phyloP scores from a whole-genome alignment of 352 stramenopile genomes.

The Pythium scleroteichum region DNA sequence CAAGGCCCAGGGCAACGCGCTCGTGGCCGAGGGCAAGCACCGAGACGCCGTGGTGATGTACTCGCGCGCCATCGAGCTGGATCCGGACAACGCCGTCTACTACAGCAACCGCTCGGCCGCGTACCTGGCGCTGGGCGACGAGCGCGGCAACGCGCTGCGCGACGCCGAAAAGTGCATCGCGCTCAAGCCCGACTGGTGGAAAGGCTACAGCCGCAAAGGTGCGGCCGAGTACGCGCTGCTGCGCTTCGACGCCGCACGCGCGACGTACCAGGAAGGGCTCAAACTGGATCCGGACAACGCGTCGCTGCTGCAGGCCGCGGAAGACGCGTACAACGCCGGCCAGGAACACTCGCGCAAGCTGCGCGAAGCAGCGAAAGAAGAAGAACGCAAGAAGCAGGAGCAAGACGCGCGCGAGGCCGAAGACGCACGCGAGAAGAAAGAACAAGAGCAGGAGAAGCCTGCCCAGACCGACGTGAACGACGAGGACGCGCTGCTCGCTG shows the following conservation, averaged over 20 bases:
- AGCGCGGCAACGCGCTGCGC: conserved; percentile 72
- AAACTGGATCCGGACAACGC: conserved; percentile 70
- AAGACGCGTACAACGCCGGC: conserved; percentile 74
- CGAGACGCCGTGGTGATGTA: conserved; percentile 82
- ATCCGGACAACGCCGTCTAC: conserved; percentile 86
- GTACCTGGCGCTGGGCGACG: conserved; percentile 78
- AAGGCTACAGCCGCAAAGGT: conserved; percentile 85
- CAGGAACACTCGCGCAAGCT: conserved; percentile 63
- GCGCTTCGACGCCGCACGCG: conserved; percentile 71
- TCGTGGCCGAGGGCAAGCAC: conserved; percentile 64
- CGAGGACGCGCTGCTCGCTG: conserved; percentile 67
- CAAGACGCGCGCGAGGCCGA: conserved; percentile 50
- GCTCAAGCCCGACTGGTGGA: conserved; percentile 82
- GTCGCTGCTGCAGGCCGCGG: conserved; percentile 60
- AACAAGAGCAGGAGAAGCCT: conserved; percentile 36
- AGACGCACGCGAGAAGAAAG: conserved; percentile 32
- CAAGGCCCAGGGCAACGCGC: conserved; percentile 80
- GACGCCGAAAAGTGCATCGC: conserved; percentile 82
- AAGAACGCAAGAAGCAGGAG: conserved; percentile 42
- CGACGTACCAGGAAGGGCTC: conserved; percentile 70
- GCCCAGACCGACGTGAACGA: conserved; percentile 27
- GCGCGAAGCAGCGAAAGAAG: conserved; percentile 52
- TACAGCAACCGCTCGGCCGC: conserved; percentile 86
- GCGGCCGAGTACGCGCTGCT: conserved; percentile 74
- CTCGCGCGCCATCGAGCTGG: conserved; percentile 74